Base-by-base conservation (phyloP, 768 basidiomycete species). In the Boletus edulis region DNA sequence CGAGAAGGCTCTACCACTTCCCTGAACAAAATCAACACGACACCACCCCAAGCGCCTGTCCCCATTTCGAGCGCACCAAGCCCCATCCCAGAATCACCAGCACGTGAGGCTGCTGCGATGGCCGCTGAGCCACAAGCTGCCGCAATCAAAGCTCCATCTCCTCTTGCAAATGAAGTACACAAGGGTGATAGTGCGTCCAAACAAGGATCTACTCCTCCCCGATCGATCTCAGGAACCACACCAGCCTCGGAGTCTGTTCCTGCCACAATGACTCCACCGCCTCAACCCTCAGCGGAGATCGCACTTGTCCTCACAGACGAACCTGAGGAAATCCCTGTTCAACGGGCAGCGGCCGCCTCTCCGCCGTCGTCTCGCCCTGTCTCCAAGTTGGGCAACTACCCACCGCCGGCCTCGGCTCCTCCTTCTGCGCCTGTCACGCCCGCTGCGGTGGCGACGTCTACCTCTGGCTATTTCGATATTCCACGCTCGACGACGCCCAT, bases 31-130 rank as follows among this genome's bases (percentile, higher is more conserved):
- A 67, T 76, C 3, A 72, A 76, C 32, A 64, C 75, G 4, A 50
- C 70, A 9, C 52, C 74, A 39, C 66, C 67, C 35, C 68, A 66
- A 42, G 54, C 59, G 14, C 52, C 60, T 5, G 55, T 8, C 15
- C 53, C 63, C 13, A 44, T 63, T 27, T 63, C 60, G 31, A 65
- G 58, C 15, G 65, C 73, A 13, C 84, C 85, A 12, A 85, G 83
- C 56, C 86, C 88, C 4, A 87, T 90, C 54, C 76, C 81, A 1
- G 88, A 90, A 65, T 87, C 85, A 3, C 86, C 87, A 29, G 78
- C 77, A 9, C 78, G 84, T 24, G 84, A 85, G 61, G 78, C 75
- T 10, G 81, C 76, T 14, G 78, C 73, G 4, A 56, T 73, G 31
- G 68, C 69, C 14, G 63, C 71, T 10, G 73, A 72, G 31, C 60